Conservation (phyloP, 2,329 filamentous ascomycete species). For the Lasiodiplodia citricola region DNA sequence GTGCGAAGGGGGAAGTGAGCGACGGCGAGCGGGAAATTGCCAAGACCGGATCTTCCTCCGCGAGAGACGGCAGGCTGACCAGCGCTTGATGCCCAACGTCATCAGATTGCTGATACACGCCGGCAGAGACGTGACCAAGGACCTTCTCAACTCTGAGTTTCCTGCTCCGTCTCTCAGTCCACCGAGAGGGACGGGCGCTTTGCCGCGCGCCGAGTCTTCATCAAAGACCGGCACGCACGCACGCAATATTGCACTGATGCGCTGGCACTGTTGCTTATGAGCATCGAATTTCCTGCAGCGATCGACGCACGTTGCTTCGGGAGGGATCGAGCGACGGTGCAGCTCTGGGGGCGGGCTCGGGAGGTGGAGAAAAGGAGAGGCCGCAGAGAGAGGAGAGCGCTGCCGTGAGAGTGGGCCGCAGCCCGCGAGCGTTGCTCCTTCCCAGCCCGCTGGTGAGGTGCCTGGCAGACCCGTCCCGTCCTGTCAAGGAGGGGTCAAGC, state of each 20-base stretch:
- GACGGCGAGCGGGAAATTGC: conserved; percentile 13
- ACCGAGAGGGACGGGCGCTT: conserved; percentile 12
- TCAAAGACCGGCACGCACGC: conserved; percentile 13
- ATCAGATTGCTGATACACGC: conserved; percentile 5
- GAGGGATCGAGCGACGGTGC: conserved; percentile 19
- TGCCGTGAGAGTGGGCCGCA: not conserved
- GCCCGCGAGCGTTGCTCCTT: not conserved
- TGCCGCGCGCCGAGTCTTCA: conserved; percentile 15
- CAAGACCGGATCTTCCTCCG: conserved; percentile 16
- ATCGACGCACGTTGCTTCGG: conserved; percentile 8
- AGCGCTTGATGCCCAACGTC: conserved; percentile 21
- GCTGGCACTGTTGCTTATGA: conserved; percentile 5
- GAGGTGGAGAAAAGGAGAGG: conserved; percentile 16
- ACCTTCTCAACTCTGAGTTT: conserved; percentile 1
- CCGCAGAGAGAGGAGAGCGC: conserved; percentile 3
- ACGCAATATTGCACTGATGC: conserved; percentile 11
- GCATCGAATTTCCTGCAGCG: conserved; percentile 2
- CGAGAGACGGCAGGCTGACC: not conserved
- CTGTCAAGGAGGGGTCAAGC: not conserved
- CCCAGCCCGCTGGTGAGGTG: not conserved
- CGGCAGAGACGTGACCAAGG: not conserved
- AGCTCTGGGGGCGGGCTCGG: conserved; percentile 9
- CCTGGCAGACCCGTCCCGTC: not conserved
- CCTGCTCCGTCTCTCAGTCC: conserved; percentile 1
- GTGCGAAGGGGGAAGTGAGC: conserved; percentile 9